Percentiles rank a stretch among this genome's conserved stretches.
These are phyloP conservation scores for Limtongia smithiae DNA, from an alignment of 805 yeast genomes.

Conservation along the genomic window DNA sequence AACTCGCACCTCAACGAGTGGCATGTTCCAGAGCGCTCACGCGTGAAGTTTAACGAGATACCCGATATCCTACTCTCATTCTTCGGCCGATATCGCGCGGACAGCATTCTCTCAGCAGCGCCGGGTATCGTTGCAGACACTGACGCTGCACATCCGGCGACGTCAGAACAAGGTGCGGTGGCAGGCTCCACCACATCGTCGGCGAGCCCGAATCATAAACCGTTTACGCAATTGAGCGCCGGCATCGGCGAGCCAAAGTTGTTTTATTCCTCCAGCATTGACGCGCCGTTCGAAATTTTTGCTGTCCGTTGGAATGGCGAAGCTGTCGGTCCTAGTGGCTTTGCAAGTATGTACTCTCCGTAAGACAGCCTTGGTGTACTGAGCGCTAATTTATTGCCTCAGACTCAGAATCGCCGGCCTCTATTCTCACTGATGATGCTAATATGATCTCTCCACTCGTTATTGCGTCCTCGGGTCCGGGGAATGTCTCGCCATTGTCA, in stretches of 20 bases:
- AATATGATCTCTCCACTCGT: not conserved
- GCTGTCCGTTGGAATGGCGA: slow-evolving; percentile 16
- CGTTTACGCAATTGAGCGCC: not conserved
- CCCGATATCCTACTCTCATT: slow-evolving; percentile 19
- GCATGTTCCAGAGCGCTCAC: slow-evolving; percentile 9
- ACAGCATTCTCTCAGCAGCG: not conserved
- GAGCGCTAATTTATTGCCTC: too few species aligned
- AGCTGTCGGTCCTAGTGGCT: not conserved
- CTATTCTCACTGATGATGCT: not conserved
- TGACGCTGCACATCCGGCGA: not conserved
- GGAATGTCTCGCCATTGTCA: not conserved
- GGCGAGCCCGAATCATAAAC: too few species aligned
- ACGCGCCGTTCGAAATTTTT: slow-evolving; percentile 25
- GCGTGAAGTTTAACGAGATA: slow-evolving; percentile 10
- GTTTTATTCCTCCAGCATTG: slow-evolving; percentile 12
- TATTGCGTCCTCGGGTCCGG: not conserved
- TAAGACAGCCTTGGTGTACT: too few species aligned
- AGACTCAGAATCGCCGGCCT: not conserved
- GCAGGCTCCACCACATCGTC: too few species aligned
- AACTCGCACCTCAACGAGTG: slow-evolving; percentile 9
- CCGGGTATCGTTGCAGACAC: not conserved
- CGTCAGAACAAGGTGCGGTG: too few species aligned
- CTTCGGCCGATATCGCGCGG: slow-evolving; percentile 16
- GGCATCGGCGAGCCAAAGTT: slow-evolving; percentile 16
- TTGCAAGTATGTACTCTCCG: not conserved